These are phyloP conservation scores for Zygotorulaspora chibaensis DNA, from an alignment of 805 yeast species.

Conservation along the genomic window DNA sequence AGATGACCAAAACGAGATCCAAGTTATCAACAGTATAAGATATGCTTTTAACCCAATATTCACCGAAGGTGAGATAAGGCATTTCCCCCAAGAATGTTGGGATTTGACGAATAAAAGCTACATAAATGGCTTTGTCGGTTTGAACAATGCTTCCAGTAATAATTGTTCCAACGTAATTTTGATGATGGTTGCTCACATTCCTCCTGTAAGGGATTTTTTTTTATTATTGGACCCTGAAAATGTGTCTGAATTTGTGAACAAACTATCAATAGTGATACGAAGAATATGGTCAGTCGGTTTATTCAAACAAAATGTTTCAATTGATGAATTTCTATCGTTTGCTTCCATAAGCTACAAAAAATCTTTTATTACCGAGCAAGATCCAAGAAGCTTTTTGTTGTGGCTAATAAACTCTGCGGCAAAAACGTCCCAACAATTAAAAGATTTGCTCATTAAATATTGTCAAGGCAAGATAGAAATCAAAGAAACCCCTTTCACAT, in stretches of 20 bases:
- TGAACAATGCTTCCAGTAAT: constrained; percentile 43
- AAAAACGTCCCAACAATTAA: constrained; percentile 28
- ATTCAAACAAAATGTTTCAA: constrained; percentile 59
- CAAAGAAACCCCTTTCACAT: constrained; percentile 27
- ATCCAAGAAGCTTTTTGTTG: constrained; percentile 54
- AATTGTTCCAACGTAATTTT: constrained; percentile 57
- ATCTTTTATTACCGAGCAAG: constrained; percentile 39
- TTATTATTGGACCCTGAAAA: constrained; percentile 28
- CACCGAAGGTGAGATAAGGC: constrained; percentile 31
- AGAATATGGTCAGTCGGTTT: constrained; percentile 62
- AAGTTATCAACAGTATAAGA: constrained; percentile 48
- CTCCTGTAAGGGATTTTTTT: constrained; percentile 45
- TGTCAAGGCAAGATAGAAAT: constrained; percentile 54
- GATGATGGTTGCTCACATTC: constrained; percentile 52
- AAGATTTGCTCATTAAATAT: constrained; percentile 28
- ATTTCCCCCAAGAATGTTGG: constrained; percentile 32
- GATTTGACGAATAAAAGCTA: constrained; percentile 49
- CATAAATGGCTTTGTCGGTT: constrained; percentile 60
- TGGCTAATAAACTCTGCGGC: constrained; percentile 56
- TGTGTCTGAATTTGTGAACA: constrained; percentile 37
- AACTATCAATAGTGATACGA: constrained; percentile 46
- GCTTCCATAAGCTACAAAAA: constrained; percentile 43
- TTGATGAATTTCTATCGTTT: constrained; percentile 57
- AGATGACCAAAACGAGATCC: constrained; percentile 23
- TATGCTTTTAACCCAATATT: constrained; percentile 51